Evolutionary conservation across 192 early-diverging fungal species (phyloP).

Genomic region (Coemansia sp.): DNA sequence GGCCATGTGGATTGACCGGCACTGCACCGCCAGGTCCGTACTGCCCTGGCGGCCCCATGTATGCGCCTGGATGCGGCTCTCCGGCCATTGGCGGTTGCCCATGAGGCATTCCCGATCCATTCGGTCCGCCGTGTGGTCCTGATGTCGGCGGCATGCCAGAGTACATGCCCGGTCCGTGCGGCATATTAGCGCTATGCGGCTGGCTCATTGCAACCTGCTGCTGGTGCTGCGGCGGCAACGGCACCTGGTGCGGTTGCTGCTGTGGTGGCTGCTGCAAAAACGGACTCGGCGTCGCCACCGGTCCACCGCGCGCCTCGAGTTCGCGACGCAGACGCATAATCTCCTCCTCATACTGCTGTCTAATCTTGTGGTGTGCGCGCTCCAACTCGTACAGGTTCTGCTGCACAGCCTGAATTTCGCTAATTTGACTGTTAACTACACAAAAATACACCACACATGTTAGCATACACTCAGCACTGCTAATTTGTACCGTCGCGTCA

Average conservation of each 20-base stretch:
- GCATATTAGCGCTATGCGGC: conserved; percentile 32
- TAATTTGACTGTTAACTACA: conserved; percentile 71
- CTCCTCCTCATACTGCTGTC: conserved; percentile 88
- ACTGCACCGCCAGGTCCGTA: conserved; percentile 53
- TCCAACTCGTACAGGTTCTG: conserved; percentile 78
- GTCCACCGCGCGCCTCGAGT: conserved; percentile 68
- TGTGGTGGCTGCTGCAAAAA: conserved; percentile 55
- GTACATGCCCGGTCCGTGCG: conserved; percentile 43
- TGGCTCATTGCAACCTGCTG: conserved; percentile 50
- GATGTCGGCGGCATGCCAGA: conserved; percentile 44
- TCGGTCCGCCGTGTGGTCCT: conserved; percentile 33
- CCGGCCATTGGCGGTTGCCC: conserved; percentile 30
- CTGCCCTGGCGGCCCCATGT: conserved; percentile 43
- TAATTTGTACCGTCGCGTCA: not conserved
- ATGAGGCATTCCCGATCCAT: conserved; percentile 38
- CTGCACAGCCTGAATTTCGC: conserved; percentile 76
- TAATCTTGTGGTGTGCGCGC: conserved; percentile 71
- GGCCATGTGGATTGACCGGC: conserved; percentile 48
- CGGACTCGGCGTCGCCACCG: conserved; percentile 48
- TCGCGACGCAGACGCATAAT: conserved; percentile 77
- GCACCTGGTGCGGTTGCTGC: conserved; percentile 53
- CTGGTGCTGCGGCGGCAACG: conserved; percentile 53
- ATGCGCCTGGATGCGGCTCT: conserved; percentile 39
- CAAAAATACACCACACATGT: not conserved
- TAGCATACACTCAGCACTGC: not conserved